A percentile compares a stretch with the other conserved stretches of the same genome.
Conservation (phyloP, 306 rosid genomes). For the Alnus glutinosa region DNA sequence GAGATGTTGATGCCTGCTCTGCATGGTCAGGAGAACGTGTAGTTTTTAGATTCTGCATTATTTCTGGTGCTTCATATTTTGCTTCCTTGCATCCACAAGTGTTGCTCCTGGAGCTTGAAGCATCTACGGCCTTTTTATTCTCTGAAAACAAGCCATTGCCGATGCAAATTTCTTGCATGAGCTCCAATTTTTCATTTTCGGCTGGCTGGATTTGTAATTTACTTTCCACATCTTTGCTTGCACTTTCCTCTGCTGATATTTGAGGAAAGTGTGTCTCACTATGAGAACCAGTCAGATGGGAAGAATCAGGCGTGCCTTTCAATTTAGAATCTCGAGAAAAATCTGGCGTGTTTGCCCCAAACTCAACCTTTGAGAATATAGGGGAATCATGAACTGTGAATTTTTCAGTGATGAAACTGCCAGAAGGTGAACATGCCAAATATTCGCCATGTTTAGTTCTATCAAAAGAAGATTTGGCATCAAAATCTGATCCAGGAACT, state of each 20-base stretch:
- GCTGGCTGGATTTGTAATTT: conserved; percentile 36
- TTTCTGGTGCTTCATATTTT: conserved; percentile 33
- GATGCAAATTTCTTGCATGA: conserved; percentile 38
- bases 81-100: conserved; percentile 34
- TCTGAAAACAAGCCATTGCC: conserved; percentile 39
- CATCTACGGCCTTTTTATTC: conserved; percentile 36
- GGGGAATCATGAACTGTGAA: conserved; percentile 40
- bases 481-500: conserved; percentile 33
- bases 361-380: conserved; percentile 29
- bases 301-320: conserved; percentile 31
- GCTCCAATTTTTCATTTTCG: conserved; percentile 28
- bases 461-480: conserved; percentile 39
- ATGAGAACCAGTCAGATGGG: conserved; percentile 35
- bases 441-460: conserved; percentile 40
- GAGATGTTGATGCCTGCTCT: conserved; percentile 51
- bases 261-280: conserved; percentile 49
- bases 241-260: conserved; percentile 55
- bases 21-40: conserved; percentile 39
- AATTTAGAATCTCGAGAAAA: conserved; percentile 37
- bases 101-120: conserved; percentile 30
- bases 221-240: conserved; percentile 44
- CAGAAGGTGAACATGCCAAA: conserved; percentile 43
- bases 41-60: conserved; percentile 27
- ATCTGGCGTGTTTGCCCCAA: conserved; percentile 39
- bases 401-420: conserved; percentile 44